Evolutionary conservation across 495 filamentous ascomycete species (phyloP).

Genomic region (Hypoxylon rickii): DNA sequence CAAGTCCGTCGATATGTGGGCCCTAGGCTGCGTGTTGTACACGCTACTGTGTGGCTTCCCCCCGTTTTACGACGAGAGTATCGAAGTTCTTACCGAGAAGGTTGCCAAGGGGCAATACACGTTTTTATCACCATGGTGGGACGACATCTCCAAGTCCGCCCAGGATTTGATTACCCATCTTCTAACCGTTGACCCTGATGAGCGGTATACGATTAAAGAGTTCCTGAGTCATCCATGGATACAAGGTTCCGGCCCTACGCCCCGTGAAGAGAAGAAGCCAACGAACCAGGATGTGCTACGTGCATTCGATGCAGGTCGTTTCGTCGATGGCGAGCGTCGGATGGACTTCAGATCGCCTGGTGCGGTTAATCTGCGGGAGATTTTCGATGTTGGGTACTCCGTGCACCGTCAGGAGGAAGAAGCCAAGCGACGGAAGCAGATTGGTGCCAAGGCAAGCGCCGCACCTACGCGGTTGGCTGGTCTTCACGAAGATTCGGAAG

Average conservation of each 20-base stretch:
- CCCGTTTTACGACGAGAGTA: slow-evolving; percentile 98
- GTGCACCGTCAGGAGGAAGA: slow-evolving; percentile 97
- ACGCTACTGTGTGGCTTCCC: slow-evolving; percentile 96
- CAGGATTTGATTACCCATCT: slow-evolving; percentile 94
- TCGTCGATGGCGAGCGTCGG: slow-evolving; percentile 64
- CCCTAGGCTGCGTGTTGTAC: slow-evolving; percentile 94
- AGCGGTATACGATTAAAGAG: slow-evolving; percentile 84
- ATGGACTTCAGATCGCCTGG: slow-evolving; percentile 96
- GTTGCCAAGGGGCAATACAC: slow-evolving; percentile 96
- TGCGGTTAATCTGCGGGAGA: slow-evolving; percentile 91
- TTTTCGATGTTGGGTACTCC: slow-evolving; percentile 96
- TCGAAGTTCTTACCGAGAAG: slow-evolving; percentile 96
- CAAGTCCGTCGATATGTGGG: slow-evolving; percentile 99
- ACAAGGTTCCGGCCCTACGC: slow-evolving; percentile 58
- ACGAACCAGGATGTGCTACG: slow-evolving; percentile 48
- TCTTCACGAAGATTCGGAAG: slow-evolving; percentile 73
- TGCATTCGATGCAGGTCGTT: slow-evolving; percentile 59
- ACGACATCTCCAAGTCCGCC: slow-evolving; percentile 94
- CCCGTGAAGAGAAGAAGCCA: slow-evolving; percentile 66
- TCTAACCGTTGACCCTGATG: slow-evolving; percentile 88
- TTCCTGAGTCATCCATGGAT: slow-evolving; percentile 96
- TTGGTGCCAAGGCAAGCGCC: slow-evolving; percentile 58
- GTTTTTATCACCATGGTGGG: slow-evolving; percentile 99
- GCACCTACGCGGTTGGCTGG: slow-evolving; percentile 54
- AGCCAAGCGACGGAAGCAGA: slow-evolving; percentile 83